Evolutionary conservation across 768 basidiomycete genomes (phyloP).

Genomic region (Mrakia gelida): DNA sequence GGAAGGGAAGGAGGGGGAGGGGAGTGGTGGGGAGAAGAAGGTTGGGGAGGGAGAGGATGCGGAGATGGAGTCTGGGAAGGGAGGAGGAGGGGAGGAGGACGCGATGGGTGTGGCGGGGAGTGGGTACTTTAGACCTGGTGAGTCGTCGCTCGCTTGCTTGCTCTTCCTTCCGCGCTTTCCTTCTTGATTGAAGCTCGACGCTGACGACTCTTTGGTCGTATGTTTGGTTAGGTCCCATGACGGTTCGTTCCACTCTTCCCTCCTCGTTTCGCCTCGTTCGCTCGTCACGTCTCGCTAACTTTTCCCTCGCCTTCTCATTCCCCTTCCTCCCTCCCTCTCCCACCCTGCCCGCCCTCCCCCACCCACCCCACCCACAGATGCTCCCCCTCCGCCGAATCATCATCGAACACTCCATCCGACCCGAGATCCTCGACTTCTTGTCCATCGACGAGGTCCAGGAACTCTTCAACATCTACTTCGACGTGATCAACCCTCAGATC

Average conservation of each 20-base stretch:
- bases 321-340: background rate
- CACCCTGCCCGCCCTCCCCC: background rate
- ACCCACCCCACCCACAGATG: slow-evolving; percentile 6
- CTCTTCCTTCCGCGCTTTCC: too few species aligned
- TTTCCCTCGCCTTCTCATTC: background rate
- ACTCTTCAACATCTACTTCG: slow-evolving; percentile 45
- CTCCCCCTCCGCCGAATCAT: slow-evolving; percentile 56
- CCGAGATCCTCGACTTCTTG: slow-evolving; percentile 88
- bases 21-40: slow-evolving; percentile 46
- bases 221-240: too few species aligned
- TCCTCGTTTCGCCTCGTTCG: background rate
- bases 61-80: slow-evolving; percentile 7
- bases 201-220: too few species aligned
- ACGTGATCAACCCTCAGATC: slow-evolving; percentile 63
- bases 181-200: too few species aligned
- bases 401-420: slow-evolving; percentile 76
- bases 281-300: too few species aligned
- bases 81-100: slow-evolving; percentile 32
- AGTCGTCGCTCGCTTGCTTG: slow-evolving; percentile 35
- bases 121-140: slow-evolving; percentile 88
- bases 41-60: slow-evolving; percentile 7
- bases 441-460: slow-evolving; percentile 70
- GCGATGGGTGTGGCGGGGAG: slow-evolving; percentile 74
- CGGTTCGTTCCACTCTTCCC: background rate
- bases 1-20: slow-evolving; percentile 12